Evolutionary conservation across 2,329 filamentous ascomycete species (phyloP).

Genomic region (Akanthomyces uredinophilus): DNA sequence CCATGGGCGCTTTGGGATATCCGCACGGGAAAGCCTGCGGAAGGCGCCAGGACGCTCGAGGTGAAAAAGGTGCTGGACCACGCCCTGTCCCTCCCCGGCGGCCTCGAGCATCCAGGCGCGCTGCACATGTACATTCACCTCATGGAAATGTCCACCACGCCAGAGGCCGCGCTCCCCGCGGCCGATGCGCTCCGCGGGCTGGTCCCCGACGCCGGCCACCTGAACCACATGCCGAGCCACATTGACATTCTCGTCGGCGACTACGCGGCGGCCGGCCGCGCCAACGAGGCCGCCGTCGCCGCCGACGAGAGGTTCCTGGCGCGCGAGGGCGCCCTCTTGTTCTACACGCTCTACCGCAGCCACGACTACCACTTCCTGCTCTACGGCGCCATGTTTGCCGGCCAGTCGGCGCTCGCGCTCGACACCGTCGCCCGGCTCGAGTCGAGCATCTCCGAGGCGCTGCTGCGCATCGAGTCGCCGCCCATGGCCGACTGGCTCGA

Average conservation of each 20-base stretch:
- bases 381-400: conserved; percentile 75
- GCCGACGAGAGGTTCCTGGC: conserved; percentile 64
- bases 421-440: conserved; percentile 57
- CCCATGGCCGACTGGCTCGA: conserved; percentile 80
- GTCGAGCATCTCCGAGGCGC: conserved; percentile 53
- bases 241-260: conserved; percentile 69
- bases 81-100: conserved; percentile 42
- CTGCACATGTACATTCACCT: conserved; percentile 73
- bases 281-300: conserved; percentile 60
- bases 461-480: conserved; percentile 59
- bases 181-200: conserved; percentile 57
- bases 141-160: conserved; percentile 63
- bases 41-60: conserved; percentile 29
- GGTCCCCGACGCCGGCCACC: conserved; percentile 60
- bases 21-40: conserved; percentile 28
- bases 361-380: conserved; percentile 73
- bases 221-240: conserved; percentile 74
- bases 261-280: conserved; percentile 60
- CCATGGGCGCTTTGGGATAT: conserved; percentile 43
- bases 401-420: conserved; percentile 56
- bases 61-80: conserved; percentile 31
- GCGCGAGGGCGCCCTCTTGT: conserved; percentile 57
- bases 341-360: conserved; percentile 71
- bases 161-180: conserved; percentile 52
- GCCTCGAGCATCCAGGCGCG: conserved; percentile 58